Base-by-base conservation (phyloP, 768 basidiomycete species). In the Pisolithus sp. region DNA sequence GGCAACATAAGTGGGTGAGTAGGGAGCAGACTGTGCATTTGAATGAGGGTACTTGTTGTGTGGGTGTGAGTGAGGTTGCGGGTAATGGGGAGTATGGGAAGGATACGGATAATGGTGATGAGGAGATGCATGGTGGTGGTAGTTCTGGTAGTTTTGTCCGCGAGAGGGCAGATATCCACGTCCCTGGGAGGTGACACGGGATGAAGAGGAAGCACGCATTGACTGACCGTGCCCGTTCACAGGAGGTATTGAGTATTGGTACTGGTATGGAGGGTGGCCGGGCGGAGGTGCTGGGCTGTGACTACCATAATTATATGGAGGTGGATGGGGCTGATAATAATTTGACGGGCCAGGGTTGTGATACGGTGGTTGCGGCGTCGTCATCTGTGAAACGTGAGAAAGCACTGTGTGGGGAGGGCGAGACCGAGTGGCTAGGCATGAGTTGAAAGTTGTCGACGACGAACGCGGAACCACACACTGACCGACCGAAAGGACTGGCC, bases 201-300 rank as follows among this genome's bases (percentile, higher is more conserved):
- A 68, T 17, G 73, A 67, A 48, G 72, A 67, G 50, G 64, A 70
- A 20, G 56, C 66, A 51, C 64, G 68, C 30, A 57, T 63, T 53
- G 62, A 67, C 51, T 65, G 74, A 52, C 62, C 67, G 58, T 64
- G 70, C 3, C 57, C 69, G 53, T 71, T 72, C 65, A 75, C 69
- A 48, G 73, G 76, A 5, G 71, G 68, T 40, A 74, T 66, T 37
- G 71, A 58, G 60, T 76, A 74, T 53, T 68, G 72, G 41, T 65
- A 71, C 51, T 66, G 70, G 53, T 66, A 68, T 39, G 68, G 67
- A 23, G 59, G 62, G 34, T 53, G 54, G 47, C 28, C 31, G 8
- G 73, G 69, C 26, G 64, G 69, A 41, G 68, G 66, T 31, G 49
- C 54, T 18, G 57, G 54, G 24, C 48, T 51, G 18, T 56, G 52